phyloP scores from a whole-genome alignment of 2,329 filamentous ascomycete genomes.

The Aspergillus melleus region DNA sequence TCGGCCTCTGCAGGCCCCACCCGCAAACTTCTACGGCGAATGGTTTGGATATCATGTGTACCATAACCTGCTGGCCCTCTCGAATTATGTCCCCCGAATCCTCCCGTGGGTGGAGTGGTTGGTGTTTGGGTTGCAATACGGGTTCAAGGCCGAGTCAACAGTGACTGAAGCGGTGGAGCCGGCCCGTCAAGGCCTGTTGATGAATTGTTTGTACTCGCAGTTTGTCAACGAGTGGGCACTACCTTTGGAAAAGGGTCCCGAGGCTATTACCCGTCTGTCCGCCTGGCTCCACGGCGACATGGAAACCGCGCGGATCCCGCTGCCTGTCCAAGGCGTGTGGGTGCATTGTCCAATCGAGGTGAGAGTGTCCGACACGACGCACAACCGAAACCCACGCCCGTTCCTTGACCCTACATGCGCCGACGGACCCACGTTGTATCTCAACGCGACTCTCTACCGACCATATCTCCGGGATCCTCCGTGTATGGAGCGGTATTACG shows the following conservation, averaged over 20 bases:
- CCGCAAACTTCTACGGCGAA: slow-evolving; percentile 76
- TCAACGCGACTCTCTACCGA: slow-evolving; percentile 87
- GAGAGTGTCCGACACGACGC: slow-evolving; percentile 72
- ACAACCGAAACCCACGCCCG: slow-evolving; percentile 53
- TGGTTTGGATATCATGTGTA: slow-evolving; percentile 84
- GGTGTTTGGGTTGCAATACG: slow-evolving; percentile 96
- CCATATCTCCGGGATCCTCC: slow-evolving; percentile 78
- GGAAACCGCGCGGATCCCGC: slow-evolving; percentile 72
- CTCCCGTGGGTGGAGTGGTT: slow-evolving; percentile 93
- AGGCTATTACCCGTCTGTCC: slow-evolving; percentile 77
- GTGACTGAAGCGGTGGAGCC: slow-evolving; percentile 75
- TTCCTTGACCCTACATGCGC: slow-evolving; percentile 71
- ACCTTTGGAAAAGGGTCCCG: slow-evolving; percentile 79
- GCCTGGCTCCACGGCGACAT: slow-evolving; percentile 80
- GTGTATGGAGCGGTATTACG: slow-evolving; percentile 74
- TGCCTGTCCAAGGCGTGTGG: slow-evolving; percentile 74
- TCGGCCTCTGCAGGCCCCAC: slow-evolving; percentile 59
- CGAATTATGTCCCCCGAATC: slow-evolving; percentile 74
- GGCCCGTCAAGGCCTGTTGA: slow-evolving; percentile 75
- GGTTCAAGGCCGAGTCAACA: slow-evolving; percentile 68
- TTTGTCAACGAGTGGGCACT: slow-evolving; percentile 98
- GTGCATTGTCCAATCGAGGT: slow-evolving; percentile 92
- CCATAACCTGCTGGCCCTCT: slow-evolving; percentile 81
- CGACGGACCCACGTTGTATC: slow-evolving; percentile 75
- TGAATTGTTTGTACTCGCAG: slow-evolving; percentile 98